Conservation (phyloP, 345 rosid genomes). For the Linum lewisii region DNA sequence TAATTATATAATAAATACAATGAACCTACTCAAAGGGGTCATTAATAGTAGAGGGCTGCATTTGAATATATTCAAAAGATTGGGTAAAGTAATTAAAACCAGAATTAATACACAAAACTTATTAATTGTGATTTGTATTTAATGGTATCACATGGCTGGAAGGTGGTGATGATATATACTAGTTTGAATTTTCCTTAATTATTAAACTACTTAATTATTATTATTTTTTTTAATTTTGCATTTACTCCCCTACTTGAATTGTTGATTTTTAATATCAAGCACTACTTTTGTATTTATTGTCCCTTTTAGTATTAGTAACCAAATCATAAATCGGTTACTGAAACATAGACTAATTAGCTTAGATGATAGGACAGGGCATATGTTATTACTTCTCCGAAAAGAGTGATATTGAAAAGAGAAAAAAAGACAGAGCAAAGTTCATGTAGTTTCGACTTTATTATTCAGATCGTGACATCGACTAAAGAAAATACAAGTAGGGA, state of each 20-base stretch:
- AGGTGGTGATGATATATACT: background rate
- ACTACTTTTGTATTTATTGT: background rate
- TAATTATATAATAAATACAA: background rate
- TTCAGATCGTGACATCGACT: no score
- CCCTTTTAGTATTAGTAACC: background rate
- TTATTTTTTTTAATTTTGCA: background rate
- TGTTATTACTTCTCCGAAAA: no score
- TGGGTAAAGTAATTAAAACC: background rate
- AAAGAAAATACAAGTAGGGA: no score
- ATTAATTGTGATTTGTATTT: background rate
- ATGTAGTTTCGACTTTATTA: no score
- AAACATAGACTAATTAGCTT: no score
- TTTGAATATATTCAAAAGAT: background rate
- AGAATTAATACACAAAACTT: background rate
- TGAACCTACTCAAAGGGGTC: constrained; percentile 1
- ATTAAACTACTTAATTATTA: background rate
- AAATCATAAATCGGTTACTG: no score
- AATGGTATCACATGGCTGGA: background rate
- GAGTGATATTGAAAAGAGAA: no score
- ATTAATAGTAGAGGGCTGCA: background rate
- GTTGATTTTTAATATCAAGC: background rate
- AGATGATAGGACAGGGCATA: no score
- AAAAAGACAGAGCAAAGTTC: no score
- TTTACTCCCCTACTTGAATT: background rate
- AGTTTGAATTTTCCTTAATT: background rate